Evolutionary conservation across 2,329 filamentous ascomycete species (phyloP), one percentile per base, ranked within the genome.

Genomic region (Apiospora pterosperma): DNA sequence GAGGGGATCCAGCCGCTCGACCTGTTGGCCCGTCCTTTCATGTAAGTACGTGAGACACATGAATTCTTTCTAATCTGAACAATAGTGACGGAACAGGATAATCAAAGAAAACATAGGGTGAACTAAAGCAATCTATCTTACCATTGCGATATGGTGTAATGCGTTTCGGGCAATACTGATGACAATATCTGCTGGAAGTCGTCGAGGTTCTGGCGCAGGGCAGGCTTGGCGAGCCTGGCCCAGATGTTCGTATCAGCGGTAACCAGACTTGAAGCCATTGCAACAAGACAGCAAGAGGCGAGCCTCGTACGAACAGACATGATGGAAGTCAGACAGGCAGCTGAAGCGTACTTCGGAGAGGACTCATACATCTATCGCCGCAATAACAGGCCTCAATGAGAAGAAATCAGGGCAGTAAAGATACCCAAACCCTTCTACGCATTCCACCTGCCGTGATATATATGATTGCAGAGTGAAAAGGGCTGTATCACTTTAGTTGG

Each of bases 1-100:
- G 48, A 55, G 8, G 48, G 48, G 19, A 55, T 55, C 48, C 48
- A 55, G 28, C 48, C 48, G 7, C 28, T 55, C 8, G 48, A n/a
- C n/a, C n/a, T n/a, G n/a, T n/a, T n/a, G n/a, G n/a, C n/a, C n/a
- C n/a, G n/a, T n/a, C n/a, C n/a, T n/a, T n/a, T n/a, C n/a, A n/a
- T n/a, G n/a, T n/a, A n/a, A n/a, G n/a, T n/a, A n/a, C n/a, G n/a
- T n/a, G n/a, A n/a, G n/a, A n/a, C n/a, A n/a, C n/a, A n/a, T n/a
- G n/a, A n/a, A n/a, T n/a, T n/a, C n/a, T n/a, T n/a, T n/a, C n/a
- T n/a, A n/a, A n/a, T n/a, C n/a, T n/a, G n/a, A n/a, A n/a, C n/a
- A n/a, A n/a, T n/a, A n/a, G n/a, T n/a, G n/a, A n/a, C n/a, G n/a
- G n/a, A n/a, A n/a, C n/a, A n/a, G n/a, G n/a, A n/a, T n/a, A n/a